Conservation (phyloP, 257 asterid genomes). For the Rehmannia glutinosa region DNA sequence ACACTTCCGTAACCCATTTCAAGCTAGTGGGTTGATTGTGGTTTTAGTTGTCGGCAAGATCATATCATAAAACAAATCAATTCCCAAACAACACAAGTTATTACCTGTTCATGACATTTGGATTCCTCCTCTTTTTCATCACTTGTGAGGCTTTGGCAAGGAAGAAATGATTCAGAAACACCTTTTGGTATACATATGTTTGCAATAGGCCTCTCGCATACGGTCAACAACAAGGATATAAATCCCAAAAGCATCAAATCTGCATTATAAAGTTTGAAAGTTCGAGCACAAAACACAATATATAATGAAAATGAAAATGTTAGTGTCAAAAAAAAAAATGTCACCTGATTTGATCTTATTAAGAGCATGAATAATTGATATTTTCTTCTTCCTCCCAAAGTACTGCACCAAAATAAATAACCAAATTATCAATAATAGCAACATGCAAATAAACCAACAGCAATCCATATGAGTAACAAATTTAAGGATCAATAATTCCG, state of each 20-base stretch:
- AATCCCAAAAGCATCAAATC: conserved; percentile 80
- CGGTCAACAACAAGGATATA: conserved; percentile 59
- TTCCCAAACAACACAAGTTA: not conserved
- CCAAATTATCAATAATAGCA: too few relatives aligned
- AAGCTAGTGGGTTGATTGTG: too few relatives aligned
- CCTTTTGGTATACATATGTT: conserved; percentile 46
- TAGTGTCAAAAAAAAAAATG: not conserved
- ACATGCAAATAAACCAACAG: too few relatives aligned
- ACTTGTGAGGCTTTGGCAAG: conserved; percentile 36
- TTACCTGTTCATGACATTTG: conserved; percentile 47
- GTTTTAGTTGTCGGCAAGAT: too few relatives aligned
- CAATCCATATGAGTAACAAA: too few relatives aligned
- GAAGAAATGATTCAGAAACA: conserved; percentile 50
- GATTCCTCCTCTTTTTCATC: conserved; percentile 35
- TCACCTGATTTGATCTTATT: conserved; percentile 59
- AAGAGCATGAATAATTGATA: conserved; percentile 52
- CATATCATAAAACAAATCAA: not conserved
- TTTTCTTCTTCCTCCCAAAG: conserved; percentile 51
- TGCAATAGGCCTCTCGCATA: conserved; percentile 46
- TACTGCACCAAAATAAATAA: conserved; percentile 30
- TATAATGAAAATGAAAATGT: not conserved
- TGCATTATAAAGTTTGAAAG: conserved; percentile 23
- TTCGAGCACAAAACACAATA: not conserved
- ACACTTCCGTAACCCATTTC: too few relatives aligned
- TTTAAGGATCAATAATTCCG: too few relatives aligned